A percentile compares a stretch with the other conserved stretches of the same genome.
These are phyloP conservation scores for Cadophora luteo-olivacea DNA, from an alignment of 2,329 filamentous ascomycete genomes.

Conservation along the genomic window DNA sequence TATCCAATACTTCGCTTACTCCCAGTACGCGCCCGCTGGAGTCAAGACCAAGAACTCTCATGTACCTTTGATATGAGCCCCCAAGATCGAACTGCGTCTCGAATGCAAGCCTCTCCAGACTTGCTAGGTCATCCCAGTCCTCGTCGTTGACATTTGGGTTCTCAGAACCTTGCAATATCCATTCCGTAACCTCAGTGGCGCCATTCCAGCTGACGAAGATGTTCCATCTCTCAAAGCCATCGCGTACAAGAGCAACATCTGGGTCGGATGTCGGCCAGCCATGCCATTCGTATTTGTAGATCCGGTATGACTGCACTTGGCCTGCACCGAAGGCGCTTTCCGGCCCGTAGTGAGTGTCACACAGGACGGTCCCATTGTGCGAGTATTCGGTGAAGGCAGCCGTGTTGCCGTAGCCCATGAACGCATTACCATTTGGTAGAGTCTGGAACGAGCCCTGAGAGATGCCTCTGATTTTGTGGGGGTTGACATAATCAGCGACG, in stretches of 20 bases:
- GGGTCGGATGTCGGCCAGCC: slow-evolving; percentile 44
- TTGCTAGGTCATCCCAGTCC: neutral
- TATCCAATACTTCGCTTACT: too few relatives aligned
- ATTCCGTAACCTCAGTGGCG: neutral
- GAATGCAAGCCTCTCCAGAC: too few relatives aligned
- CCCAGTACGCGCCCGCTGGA: too few relatives aligned
- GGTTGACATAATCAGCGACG: neutral
- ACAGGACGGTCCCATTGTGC: slow-evolving; percentile 47
- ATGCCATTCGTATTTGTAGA: slow-evolving; percentile 45
- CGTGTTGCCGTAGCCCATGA: slow-evolving; percentile 56
- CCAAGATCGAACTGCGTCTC: too few relatives aligned
- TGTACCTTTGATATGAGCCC: too few relatives aligned
- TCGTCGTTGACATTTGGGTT: neutral
- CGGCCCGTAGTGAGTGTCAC: slow-evolving; percentile 48
- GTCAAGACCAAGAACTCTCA: too few relatives aligned
- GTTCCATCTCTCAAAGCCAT: slow-evolving; percentile 7
- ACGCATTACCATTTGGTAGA: slow-evolving; percentile 43
- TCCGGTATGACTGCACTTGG: slow-evolving; percentile 35
- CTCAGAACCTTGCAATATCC: neutral
- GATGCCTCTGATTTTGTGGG: neutral
- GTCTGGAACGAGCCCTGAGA: neutral
- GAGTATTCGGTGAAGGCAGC: slow-evolving; percentile 56
- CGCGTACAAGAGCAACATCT: slow-evolving; percentile 40
- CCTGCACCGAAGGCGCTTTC: neutral
- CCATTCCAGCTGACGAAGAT: neutral